Evolutionary conservation across 352 stramenopile species (phyloP), one percentile per base, ranked within the genome.

Genomic region (Thraustochytrium sp.): DNA sequence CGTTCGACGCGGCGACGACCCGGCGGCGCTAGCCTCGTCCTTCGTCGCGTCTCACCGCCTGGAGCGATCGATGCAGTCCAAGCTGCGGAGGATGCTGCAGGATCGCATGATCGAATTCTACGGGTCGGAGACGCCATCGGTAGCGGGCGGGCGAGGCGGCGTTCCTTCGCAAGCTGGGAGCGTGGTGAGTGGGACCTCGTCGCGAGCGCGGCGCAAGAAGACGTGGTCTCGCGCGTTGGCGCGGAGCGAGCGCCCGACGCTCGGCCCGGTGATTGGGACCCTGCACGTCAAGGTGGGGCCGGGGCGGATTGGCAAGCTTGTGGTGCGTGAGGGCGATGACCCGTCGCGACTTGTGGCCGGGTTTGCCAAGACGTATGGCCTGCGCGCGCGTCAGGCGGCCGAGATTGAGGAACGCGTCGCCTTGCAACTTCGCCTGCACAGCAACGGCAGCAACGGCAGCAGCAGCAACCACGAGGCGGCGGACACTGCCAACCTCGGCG

Each of bases 261-360:
- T 13, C 4, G 37, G 62, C 8, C 62, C 62, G 40, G 26, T 75
- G 16, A 54, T 80, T 21, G 68, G 68, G 11, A 80, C 68, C 4
- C 68, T 80, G 3, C 68, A 80, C 31, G 68, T 80, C 26, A 80
- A 80, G 31, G 68, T 80, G 18, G 68, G 68, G 0, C 31, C 31
- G 9, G 68, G 68, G 4, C 48, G 68, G 23, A 64, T 80, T 34
- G 68, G 68, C 9, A 80, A 64, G 51, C 51, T 80, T 23, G 49
- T 72, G 13, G 68, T 80, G 3, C 68, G 68, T 13, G 68, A 80
- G 31, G 68, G 68, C 26, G 68, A 80, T 31, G 68, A 80, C 23
- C 68, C 68, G 5, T 23, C n/a, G 8, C 18, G 26, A 11, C 68
- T 80, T 5, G 68, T 64, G 5, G 26, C 18, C 11, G 40, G 53